These are phyloP conservation scores for Anethum foeniculum DNA, from an alignment of 140 eudicot genomes.

Conservation along the genomic window DNA sequence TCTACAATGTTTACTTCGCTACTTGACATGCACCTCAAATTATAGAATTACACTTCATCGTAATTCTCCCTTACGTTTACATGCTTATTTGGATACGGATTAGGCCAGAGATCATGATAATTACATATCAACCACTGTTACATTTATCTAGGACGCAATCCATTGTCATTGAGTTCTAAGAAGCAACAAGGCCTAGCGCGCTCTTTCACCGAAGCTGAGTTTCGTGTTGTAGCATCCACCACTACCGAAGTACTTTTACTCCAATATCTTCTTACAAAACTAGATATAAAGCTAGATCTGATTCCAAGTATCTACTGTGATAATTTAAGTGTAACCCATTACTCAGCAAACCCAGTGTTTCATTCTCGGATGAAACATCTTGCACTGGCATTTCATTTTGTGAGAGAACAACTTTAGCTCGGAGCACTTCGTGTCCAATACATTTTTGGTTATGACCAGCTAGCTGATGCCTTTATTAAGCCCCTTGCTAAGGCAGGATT, in stretches of 20 bases:
- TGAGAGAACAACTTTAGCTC: neutral
- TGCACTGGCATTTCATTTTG: neutral
- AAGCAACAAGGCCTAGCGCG: neutral
- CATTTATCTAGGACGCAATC: neutral
- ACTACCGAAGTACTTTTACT: neutral
- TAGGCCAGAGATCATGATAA: neutral
- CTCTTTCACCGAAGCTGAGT: neutral
- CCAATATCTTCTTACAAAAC: neutral
- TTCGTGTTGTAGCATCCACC: neutral
- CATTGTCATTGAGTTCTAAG: conserved; percentile 1
- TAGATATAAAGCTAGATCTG: neutral
- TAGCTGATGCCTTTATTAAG: neutral
- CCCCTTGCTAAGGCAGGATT: neutral
- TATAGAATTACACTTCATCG: neutral
- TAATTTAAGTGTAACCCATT: neutral
- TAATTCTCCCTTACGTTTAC: neutral
- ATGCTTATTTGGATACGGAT: neutral
- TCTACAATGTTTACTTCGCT: neutral
- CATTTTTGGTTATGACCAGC: neutral
- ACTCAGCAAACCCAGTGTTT: neutral
- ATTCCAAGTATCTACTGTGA: neutral
- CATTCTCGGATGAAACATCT: conserved; percentile 6
- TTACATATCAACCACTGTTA: neutral
- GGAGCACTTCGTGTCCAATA: neutral
- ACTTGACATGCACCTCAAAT: neutral